Evolutionary conservation across 345 rosid genomes (phyloP), one percentile per base, ranked within the genome.

Genomic region (Linum tenue): DNA sequence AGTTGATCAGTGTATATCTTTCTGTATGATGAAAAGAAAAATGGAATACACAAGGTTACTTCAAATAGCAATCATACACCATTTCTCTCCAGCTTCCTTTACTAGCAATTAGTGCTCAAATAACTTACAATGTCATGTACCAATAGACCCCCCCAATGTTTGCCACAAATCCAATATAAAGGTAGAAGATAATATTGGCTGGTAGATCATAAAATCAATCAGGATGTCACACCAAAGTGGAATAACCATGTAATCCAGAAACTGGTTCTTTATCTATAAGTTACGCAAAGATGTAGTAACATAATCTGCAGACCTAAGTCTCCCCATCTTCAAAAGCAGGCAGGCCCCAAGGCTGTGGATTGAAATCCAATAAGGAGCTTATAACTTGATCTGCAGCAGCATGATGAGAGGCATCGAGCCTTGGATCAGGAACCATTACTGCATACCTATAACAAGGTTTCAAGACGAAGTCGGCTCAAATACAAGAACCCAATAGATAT

Each of bases 381-480:
- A 90, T 69, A 64, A 90, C 84, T 80, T 92, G 92, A 71, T 89
- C 98, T 4, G 98, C 95, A 6, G 41, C 62, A 16, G 63, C 68
- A 53, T 79, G 88, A 73, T 80, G 71, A 17, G 91, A 82, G 80
- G 82, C 79, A 62, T 92, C 95, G 57, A 89, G 74, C 76, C 88
- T 85, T 56, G 91, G 90, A 75, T 90, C 98, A 36, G 96, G 96
- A 69, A 92, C 96, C 98, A 92, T 86, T 40, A 83, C 83, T 9
- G 72, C 94, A 56, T 72, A 77, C 98, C 91, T 92, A 82, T 69
- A 61, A 75, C 60, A 56, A 22, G 36, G 68, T 51, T 51, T 1
- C 8, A n/a, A 3, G 35, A 9, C 36, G 3, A 9, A 39, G 7
- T 59, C 5, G 9, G 38, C 59, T 16, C 55, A 11, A 37, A 17